These are phyloP conservation scores for Fusarium paranaense DNA, from an alignment of 2,329 filamentous ascomycete species.

Conservation along the genomic window DNA sequence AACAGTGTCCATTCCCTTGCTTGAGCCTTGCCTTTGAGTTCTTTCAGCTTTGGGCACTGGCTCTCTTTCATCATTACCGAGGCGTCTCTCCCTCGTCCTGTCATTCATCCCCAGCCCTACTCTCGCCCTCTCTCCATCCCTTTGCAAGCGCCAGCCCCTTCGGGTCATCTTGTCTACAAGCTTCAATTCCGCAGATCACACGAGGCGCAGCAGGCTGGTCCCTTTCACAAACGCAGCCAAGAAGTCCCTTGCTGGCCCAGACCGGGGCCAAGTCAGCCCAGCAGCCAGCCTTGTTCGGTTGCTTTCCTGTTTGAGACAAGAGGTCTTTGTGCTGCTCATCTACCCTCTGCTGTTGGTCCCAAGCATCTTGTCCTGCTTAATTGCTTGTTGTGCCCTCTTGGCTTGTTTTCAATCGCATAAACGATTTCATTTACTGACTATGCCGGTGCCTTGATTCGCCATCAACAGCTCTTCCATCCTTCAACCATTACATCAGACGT, in stretches of 20 bases:
- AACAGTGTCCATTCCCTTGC: slow-evolving; percentile 9
- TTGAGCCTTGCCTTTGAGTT: not conserved
- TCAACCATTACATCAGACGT: slow-evolving; percentile 43
- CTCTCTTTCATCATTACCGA: not conserved
- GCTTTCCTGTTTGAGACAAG: slow-evolving; percentile 23
- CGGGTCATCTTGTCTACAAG: slow-evolving; percentile 2
- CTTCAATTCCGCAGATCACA: not conserved
- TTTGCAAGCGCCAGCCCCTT: slow-evolving; percentile 21
- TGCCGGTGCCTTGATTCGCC: slow-evolving; percentile 42
- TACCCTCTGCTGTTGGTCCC: not conserved
- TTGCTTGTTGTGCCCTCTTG: slow-evolving; percentile 11
- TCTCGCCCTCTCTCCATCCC: not conserved
- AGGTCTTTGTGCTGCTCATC: not conserved
- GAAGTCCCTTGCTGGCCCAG: slow-evolving; percentile 17
- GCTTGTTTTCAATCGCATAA: slow-evolving; percentile 2
- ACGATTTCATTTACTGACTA: slow-evolving; percentile 42
- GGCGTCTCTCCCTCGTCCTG: not conserved
- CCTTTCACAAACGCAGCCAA: slow-evolving; percentile 20
- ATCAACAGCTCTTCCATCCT: slow-evolving; percentile 42
- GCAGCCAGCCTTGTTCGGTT: slow-evolving; percentile 15
- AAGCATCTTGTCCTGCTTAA: slow-evolving; percentile 7
- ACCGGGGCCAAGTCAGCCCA: slow-evolving; percentile 31
- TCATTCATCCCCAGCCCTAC: not conserved
- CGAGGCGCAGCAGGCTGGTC: slow-evolving; percentile 28
- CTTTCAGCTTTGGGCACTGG: not conserved